phyloP scores from a whole-genome alignment of 2,329 filamentous ascomycete genomes.

The Taxawa tesnikishii region DNA sequence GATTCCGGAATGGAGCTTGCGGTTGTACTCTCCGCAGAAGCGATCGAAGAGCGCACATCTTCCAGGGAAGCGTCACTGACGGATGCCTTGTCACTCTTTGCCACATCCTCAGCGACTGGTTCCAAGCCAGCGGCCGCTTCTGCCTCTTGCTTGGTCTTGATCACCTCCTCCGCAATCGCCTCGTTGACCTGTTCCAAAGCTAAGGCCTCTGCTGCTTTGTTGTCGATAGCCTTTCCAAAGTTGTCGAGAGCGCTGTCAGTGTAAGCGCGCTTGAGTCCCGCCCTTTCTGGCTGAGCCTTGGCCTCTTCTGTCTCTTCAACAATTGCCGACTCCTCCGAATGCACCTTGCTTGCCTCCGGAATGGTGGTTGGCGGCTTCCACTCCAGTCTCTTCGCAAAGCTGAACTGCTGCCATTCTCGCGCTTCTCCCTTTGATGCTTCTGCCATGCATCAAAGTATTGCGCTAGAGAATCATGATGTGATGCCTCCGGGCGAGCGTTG shows the following conservation, averaged over 20 bases:
- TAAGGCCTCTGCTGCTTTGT: constrained; percentile 34
- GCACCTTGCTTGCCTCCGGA: constrained; percentile 16
- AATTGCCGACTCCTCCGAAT: constrained; percentile 21
- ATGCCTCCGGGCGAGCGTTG: constrained; percentile 20
- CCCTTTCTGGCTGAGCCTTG: constrained; percentile 14
- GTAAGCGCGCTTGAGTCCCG: constrained; percentile 34
- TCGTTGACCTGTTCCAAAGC: constrained; percentile 75
- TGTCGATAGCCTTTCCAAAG: constrained; percentile 40
- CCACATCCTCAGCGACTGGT: constrained; percentile 3
- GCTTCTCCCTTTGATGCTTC: constrained; percentile 58
- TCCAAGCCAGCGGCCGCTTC: constrained; percentile 17
- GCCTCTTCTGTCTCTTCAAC: constrained; percentile 24
- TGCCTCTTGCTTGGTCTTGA: constrained; percentile 42
- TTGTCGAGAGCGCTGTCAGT: constrained; percentile 48
- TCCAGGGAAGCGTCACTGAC: background rate
- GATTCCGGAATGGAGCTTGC: constrained; percentile 31
- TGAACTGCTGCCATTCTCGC: constrained; percentile 82
- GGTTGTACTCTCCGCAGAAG: background rate
- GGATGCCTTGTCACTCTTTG: constrained; percentile 3
- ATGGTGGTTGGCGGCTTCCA: constrained; percentile 53
- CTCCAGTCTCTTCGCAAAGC: constrained; percentile 78
- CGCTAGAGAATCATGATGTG: constrained; percentile 50
- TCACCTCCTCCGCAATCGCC: constrained; percentile 67
- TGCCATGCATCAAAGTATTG: constrained; percentile 89
- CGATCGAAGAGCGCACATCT: background rate